Evolutionary conservation across 2,329 filamentous ascomycete species (phyloP).

Genomic region (Septoria linicola): DNA sequence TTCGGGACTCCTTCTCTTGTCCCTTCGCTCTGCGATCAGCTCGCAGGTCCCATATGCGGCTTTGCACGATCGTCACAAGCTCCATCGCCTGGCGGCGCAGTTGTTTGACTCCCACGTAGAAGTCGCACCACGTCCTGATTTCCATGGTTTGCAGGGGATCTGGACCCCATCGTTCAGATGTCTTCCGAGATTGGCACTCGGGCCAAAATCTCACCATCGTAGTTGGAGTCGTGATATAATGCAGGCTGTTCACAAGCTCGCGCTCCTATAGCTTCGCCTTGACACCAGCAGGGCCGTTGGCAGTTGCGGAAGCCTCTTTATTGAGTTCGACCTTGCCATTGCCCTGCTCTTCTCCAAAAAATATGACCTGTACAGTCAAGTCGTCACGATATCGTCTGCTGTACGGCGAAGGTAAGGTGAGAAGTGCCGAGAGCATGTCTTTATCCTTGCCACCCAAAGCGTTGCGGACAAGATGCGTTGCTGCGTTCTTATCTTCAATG

Average conservation of each 20-base stretch:
- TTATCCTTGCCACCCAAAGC: constrained; percentile 89
- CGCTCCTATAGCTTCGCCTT: constrained; percentile 30
- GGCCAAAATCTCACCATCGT: neutral
- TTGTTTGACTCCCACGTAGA: no score
- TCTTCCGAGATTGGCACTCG: neutral
- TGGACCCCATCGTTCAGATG: no score
- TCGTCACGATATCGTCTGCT: constrained; percentile 92
- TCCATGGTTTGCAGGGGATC: no score
- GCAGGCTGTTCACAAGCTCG: neutral
- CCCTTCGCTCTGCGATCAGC: neutral
- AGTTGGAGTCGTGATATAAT: neutral
- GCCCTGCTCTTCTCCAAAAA: constrained; percentile 81
- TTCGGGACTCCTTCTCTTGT: no score
- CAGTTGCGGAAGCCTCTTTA: constrained; percentile 72
- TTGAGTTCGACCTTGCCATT: constrained; percentile 80
- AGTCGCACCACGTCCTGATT: no score
- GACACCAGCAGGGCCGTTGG: constrained; percentile 28
- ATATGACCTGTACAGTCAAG: constrained; percentile 95
- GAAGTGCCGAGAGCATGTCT: constrained; percentile 87
- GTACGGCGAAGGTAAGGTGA: constrained; percentile 89
- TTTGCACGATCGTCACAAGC: no score
- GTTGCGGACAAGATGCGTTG: constrained; percentile 92
- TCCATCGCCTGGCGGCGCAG: neutral
- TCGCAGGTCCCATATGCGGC: no score
- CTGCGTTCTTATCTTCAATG: constrained; percentile 91